Evolutionary conservation across 441 rosid genomes (phyloP).

Genomic region (Kokia cookei): DNA sequence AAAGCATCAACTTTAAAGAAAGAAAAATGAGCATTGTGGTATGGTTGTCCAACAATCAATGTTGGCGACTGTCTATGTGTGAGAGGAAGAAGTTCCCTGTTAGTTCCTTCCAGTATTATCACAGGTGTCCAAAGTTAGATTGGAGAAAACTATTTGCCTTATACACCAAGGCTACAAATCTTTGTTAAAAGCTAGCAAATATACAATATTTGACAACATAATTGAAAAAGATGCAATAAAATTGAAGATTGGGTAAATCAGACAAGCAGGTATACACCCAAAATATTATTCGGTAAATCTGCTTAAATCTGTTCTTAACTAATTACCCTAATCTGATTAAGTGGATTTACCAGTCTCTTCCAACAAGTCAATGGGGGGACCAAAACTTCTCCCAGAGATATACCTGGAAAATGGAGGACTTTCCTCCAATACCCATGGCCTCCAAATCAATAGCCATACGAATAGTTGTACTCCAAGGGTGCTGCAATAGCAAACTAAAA

Average conservation of each 20-base stretch:
- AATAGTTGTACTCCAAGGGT: constrained; percentile 82
- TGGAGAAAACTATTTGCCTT: not conserved
- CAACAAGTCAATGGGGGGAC: not conserved
- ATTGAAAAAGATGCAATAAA: not conserved
- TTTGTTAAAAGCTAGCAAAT: not conserved
- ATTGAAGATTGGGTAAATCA: not conserved
- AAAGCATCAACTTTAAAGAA: not conserved
- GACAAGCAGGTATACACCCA: not conserved
- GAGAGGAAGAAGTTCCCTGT: not conserved
- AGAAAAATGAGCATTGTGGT: not conserved
- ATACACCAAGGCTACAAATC: not conserved
- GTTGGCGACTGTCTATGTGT: not conserved
- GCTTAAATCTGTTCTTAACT: not conserved
- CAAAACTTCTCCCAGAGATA: constrained; percentile 6
- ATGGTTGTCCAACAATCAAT: not conserved
- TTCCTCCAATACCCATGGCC: constrained; percentile 83
- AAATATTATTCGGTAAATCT: not conserved
- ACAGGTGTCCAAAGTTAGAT: not conserved
- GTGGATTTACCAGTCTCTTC: not conserved
- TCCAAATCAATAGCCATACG: constrained; percentile 86
- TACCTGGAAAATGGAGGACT: constrained; percentile 88
- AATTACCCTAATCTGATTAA: not conserved
- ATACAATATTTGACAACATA: not conserved
- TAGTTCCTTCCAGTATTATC: not conserved
- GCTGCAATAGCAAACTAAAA: constrained; percentile 45